phyloP scores from a whole-genome alignment of 164 flowering plant species.

The Tetrastigma voinierianum region DNA sequence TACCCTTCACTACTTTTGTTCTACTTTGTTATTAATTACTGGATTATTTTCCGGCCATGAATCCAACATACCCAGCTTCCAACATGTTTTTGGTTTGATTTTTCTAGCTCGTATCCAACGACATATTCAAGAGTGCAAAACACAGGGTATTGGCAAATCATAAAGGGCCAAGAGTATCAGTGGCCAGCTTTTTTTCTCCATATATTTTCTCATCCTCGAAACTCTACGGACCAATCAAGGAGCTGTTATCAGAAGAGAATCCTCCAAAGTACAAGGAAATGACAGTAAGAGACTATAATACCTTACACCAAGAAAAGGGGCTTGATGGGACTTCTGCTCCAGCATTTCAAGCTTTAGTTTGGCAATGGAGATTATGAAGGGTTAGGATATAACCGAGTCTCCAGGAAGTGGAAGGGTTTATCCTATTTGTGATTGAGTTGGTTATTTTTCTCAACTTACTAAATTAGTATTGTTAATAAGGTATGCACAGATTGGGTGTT shows the following conservation, averaged over 20 bases:
- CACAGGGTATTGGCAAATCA: constrained; percentile 24
- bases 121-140: constrained; percentile 24
- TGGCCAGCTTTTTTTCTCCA: constrained; percentile 21
- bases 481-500: too few relatives aligned
- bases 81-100: too few relatives aligned
- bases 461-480: too few relatives aligned
- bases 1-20: too few relatives aligned
- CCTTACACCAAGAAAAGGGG: constrained; percentile 13
- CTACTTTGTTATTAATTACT: too few relatives aligned
- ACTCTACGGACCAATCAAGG: constrained; percentile 28
- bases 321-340: constrained; percentile 19
- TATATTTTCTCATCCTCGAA: background rate
- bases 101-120: constrained; percentile 22
- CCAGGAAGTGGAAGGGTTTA: too few relatives aligned
- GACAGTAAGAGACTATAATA: constrained; percentile 10
- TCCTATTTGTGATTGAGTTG: too few relatives aligned
- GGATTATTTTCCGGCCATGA: too few relatives aligned
- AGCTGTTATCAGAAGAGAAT: constrained; percentile 27
- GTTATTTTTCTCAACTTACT: too few relatives aligned
- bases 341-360: constrained; percentile 9
- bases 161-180: constrained; percentile 28
- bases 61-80: too few relatives aligned
- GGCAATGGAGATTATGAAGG: too few relatives aligned
- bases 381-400: too few relatives aligned
- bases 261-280: constrained; percentile 21